Base-by-base conservation (phyloP, 768 basidiomycete genomes). In the Lactarius akahatsu region DNA sequence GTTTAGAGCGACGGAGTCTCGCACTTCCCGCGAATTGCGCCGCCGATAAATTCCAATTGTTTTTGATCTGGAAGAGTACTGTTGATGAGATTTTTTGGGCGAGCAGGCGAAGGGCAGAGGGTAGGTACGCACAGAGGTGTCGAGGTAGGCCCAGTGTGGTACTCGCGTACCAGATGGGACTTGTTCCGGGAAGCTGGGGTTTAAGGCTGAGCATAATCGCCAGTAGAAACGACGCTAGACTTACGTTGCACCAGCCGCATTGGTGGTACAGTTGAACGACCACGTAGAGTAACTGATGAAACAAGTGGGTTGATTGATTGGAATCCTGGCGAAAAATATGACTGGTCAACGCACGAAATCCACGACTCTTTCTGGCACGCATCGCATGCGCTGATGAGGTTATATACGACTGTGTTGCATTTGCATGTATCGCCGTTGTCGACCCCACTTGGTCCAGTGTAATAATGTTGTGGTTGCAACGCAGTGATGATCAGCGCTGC, bases 111-210 rank as follows among this genome's bases (percentile, higher is more conserved):
- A 57, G 52, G 41, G 28, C 3, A 26, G 20, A 18, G n/a, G 41
- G n/a, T n/a, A 28, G 50, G 43, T 36, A 66, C 73, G 30, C 3
- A n/a, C n/a, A n/a, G n/a, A n/a, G n/a, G n/a, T n/a, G n/a, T n/a
- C n/a, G n/a, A n/a, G 3, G 30, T 30, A 30, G 30, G 30, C 84
- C 72, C 81, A 86, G 52, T 78, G 74, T 8, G 84, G 85, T 7
- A 86, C 79, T 13, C 69, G 71, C 4, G 79, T 80, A 18, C 68
- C 74, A 15, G 70, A 11, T 16, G 84, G 85, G 56, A 86, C 79
- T 20, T 54, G 32, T 4, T 64, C 1, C 1, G 69, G 60, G 63
- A 62, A 66, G 32, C 66, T 70, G 47, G 10, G 11, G 18, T 50
- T 28, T 15, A 32, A 4, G 4, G 11, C 18, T 61, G 41, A 63